phyloP scores from a whole-genome alignment of 495 filamentous ascomycete genomes.

The Margaritispora aquatica region DNA sequence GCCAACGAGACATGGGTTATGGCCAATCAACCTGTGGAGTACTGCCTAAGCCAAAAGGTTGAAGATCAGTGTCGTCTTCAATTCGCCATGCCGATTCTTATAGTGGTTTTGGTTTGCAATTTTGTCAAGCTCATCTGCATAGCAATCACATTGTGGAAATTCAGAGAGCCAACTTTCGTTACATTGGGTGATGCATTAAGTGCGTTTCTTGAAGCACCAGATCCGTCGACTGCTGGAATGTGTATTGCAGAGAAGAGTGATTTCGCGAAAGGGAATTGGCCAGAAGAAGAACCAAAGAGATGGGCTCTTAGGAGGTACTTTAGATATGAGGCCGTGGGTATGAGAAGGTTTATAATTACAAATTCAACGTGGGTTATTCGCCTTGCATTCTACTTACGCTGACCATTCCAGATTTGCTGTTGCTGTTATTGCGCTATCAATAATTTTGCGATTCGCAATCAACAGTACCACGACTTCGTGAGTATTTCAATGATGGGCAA shows the following conservation, averaged over 20 bases:
- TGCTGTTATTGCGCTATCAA: slow-evolving; percentile 8
- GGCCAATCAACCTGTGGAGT: slow-evolving; percentile 19
- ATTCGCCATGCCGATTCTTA: slow-evolving; percentile 34
- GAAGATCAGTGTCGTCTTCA: slow-evolving; percentile 35
- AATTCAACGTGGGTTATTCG: slow-evolving; percentile 20
- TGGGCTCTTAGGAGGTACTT: slow-evolving; percentile 4
- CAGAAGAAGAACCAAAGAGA: slow-evolving; percentile 1
- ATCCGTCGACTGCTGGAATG: slow-evolving; percentile 30
- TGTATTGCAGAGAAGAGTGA: slow-evolving; percentile 20
- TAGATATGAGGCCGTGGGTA: slow-evolving; percentile 14
- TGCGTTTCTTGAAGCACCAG: slow-evolving; percentile 38
- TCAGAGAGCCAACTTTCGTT: slow-evolving; percentile 27
- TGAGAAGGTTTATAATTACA: slow-evolving; percentile 14
- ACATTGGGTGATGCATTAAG: slow-evolving; percentile 47
- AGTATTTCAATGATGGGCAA: too few relatives aligned
- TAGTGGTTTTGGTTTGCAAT: slow-evolving; percentile 34
- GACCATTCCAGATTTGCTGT: slow-evolving; percentile 8
- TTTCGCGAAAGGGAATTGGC: slow-evolving; percentile 10
- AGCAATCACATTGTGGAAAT: slow-evolving; percentile 24
- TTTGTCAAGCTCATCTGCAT: slow-evolving; percentile 35
- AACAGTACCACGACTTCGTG: slow-evolving; percentile 10
- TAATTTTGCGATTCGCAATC: slow-evolving; percentile 9
- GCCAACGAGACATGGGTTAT: slow-evolving; percentile 10
- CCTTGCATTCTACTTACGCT: neutral
- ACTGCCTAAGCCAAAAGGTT: slow-evolving; percentile 34